Conservation (phyloP, 2,329 filamentous ascomycete species). For the Pleomassaria siparia region DNA sequence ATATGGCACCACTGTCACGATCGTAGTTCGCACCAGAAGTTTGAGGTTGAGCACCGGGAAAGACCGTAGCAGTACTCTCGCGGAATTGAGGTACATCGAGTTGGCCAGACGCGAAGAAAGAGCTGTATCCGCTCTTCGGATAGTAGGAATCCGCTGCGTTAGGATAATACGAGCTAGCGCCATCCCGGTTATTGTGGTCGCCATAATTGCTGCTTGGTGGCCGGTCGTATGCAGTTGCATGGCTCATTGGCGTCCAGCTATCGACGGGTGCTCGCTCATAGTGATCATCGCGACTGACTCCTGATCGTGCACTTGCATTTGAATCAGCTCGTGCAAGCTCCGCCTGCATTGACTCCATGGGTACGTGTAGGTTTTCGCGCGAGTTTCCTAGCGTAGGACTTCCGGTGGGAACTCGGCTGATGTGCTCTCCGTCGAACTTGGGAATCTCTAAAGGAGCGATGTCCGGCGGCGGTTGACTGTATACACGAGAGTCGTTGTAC, state of each 20-base stretch:
- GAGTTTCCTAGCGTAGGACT: constrained; percentile 70
- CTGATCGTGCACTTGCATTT: constrained; percentile 37
- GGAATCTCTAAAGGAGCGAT: constrained; percentile 64
- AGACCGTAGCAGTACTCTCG: constrained; percentile 53
- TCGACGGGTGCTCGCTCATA: constrained; percentile 33
- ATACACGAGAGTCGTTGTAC: constrained; percentile 55
- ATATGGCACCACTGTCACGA: constrained; percentile 55
- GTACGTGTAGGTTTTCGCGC: constrained; percentile 42
- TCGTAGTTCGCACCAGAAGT: constrained; percentile 30
- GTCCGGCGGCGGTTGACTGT: constrained; percentile 68
- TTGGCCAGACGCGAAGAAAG: constrained; percentile 47
- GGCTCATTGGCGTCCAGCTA: constrained; percentile 41
- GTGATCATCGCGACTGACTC: constrained; percentile 33
- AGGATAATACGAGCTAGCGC: constrained; percentile 52
- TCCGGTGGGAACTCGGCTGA: constrained; percentile 68
- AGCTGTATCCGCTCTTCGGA: constrained; percentile 59
- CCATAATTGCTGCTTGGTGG: constrained; percentile 50
- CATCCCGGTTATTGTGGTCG: constrained; percentile 55
- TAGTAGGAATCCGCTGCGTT: constrained; percentile 39
- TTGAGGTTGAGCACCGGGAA: constrained; percentile 25
- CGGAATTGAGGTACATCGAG: constrained; percentile 64
- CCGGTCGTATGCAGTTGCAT: constrained; percentile 21
- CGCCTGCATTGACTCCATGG: constrained; percentile 40
- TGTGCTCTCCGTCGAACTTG: constrained; percentile 58
- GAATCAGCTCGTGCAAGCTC: constrained; percentile 42